These are phyloP conservation scores for Brassica hybrid DNA, from an alignment of 441 rosid species.

Conservation along the genomic window DNA sequence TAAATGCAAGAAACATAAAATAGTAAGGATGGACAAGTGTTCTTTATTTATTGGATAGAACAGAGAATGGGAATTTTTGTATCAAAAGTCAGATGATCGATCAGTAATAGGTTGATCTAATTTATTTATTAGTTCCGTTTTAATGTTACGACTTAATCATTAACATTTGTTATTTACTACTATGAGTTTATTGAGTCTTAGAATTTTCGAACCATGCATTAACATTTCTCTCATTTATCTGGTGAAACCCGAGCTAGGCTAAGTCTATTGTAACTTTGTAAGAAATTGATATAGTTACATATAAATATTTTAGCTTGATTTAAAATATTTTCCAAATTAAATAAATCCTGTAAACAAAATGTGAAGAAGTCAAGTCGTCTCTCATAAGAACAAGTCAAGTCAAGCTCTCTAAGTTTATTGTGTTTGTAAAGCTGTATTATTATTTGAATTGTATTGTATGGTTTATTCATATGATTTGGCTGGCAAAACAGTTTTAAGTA, in stretches of 20 bases:
- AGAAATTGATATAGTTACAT: too few relatives aligned
- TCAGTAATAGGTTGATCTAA: neutral
- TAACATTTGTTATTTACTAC: too few relatives aligned
- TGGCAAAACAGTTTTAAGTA: conserved; percentile 6
- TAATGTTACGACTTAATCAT: neutral
- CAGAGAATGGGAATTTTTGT: neutral
- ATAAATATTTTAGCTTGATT: too few relatives aligned
- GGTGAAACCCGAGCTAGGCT: neutral
- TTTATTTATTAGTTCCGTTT: neutral
- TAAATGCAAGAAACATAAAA: neutral
- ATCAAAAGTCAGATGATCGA: conserved; percentile 18
- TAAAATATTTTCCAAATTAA: neutral
- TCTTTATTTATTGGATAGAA: neutral
- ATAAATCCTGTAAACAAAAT: neutral
- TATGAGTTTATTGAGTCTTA: too few relatives aligned
- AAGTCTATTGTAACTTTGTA: neutral
- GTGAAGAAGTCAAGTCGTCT: conserved; percentile 2
- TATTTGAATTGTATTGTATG: neutral
- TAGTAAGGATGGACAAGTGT: conserved; percentile 10
- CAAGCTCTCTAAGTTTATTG: neutral
- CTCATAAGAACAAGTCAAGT: conserved; percentile 18
- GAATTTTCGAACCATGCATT: neutral
- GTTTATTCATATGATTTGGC: conserved; percentile 8
- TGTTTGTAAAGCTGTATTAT: neutral
- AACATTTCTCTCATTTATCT: neutral